Evolutionary conservation across 768 basidiomycete species (phyloP).

Genomic region (Tricholoma flavovirens): DNA sequence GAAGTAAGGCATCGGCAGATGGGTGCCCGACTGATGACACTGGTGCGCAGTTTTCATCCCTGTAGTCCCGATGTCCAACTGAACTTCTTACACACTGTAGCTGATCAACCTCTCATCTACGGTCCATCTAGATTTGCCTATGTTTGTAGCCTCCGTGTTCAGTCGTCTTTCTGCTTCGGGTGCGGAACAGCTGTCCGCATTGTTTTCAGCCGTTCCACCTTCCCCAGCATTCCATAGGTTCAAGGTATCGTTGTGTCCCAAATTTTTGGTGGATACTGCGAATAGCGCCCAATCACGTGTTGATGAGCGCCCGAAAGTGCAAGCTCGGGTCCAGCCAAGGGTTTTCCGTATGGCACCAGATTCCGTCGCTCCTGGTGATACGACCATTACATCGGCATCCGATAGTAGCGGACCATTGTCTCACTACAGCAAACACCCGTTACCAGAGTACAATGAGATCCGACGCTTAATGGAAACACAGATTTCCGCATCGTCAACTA

Average conservation of each 20-base stretch:
- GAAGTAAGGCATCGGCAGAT: slow-evolving; percentile 24
- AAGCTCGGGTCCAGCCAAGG: slow-evolving; percentile 21
- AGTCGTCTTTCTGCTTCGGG: slow-evolving; percentile 25
- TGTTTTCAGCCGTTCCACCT: slow-evolving; percentile 32
- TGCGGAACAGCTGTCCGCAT: slow-evolving; percentile 22
- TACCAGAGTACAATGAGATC: slow-evolving; percentile 17
- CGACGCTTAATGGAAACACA: slow-evolving; percentile 13
- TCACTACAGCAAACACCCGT: slow-evolving; percentile 9
- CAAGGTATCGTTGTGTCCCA: slow-evolving; percentile 39
- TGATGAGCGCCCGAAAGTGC: slow-evolving; percentile 14
- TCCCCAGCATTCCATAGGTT: slow-evolving; percentile 32
- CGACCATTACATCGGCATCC: slow-evolving; percentile 3
- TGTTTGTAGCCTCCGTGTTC: slow-evolving; percentile 32
- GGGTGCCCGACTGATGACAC: slow-evolving; percentile 28
- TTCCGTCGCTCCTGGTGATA: background rate
- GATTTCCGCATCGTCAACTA: slow-evolving; percentile 2
- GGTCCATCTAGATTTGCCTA: slow-evolving; percentile 29
- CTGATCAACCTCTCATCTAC: slow-evolving; percentile 34
- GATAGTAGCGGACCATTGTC: background rate
- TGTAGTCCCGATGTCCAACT: background rate
- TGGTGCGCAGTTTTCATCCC: slow-evolving; percentile 21
- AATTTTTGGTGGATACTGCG: slow-evolving; percentile 15
- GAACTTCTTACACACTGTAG: slow-evolving; percentile 15
- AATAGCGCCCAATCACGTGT: background rate
- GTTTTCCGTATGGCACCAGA: slow-evolving; percentile 13